Base-by-base conservation (phyloP, 257 asterid species). In the Plantago ovata region DNA sequence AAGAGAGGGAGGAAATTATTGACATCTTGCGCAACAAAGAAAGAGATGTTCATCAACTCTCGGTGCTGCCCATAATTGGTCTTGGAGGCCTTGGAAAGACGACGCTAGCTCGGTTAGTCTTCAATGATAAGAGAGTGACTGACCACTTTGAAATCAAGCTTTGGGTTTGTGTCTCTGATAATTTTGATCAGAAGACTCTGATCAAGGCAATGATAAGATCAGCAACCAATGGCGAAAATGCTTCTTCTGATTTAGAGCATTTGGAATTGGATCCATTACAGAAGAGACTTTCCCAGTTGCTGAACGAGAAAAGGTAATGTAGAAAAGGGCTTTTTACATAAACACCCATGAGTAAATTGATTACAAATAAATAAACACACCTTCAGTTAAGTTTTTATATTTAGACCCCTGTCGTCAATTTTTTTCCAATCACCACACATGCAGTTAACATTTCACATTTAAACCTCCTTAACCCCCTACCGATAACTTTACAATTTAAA, bases 111-210 rank as follows among this genome's bases (percentile, higher is more conserved):
- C 72, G 20, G 33, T 21, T 53, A 11, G 53, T 60, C 16, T 60
- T 20, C 49, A 73, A 73, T 13, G 42, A 73, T 36, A 3, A 13
- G 0, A 55, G 24, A 18, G 61, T 69, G 12, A 24, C 3, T 3
- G 45, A 51, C 0, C 66, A 69, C 16, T 70, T 75, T 52, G 66
- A 71, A 1, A 7, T 1, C 0, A 58, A 24, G 21, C 33, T 63
- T 21, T 75, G 77, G 72, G 58, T 75, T 8, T 71, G 82, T 48
- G 78, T 76, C 10, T 68, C 74, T 0, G 60, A 72, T 43, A 39
- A 69, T 51, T 76, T 76, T 38, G 69, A 72, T 51, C 8, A 14
- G 3, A 70, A 57, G 45, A 41, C 46, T 12, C 15, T 70, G 46
- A 23, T 68, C 2, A 66, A 67, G 56, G 51, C 66, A 4, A 69